Conservation (phyloP, 345 rosid genomes). For the Moricandia moricandioides region DNA sequence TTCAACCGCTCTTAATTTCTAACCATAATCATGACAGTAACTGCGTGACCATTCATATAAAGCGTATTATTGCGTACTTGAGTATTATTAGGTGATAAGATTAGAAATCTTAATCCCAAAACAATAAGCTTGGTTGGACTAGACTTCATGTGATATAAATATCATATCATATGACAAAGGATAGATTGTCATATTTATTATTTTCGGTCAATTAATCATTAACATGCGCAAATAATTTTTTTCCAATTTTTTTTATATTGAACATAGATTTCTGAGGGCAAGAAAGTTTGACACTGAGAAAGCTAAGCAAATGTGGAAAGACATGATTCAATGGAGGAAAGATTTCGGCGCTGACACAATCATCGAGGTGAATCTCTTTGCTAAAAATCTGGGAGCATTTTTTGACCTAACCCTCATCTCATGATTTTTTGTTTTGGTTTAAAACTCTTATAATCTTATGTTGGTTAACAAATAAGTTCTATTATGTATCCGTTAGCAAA, state of each 20-base stretch:
- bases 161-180: not conserved
- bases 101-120: not conserved
- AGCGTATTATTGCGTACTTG: not conserved
- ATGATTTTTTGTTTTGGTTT: too few species aligned
- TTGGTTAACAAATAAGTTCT: not conserved
- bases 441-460: not conserved
- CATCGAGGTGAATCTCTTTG: conserved; percentile 54
- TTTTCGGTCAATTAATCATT: not conserved
- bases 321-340: conserved; percentile 97
- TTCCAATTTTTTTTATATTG: not conserved
- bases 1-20: not conserved
- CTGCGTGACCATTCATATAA: not conserved
- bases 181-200: not conserved
- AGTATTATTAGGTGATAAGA: not conserved
- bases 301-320: conserved; percentile 98
- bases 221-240: not conserved
- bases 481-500: not conserved
- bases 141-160: not conserved
- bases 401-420: not conserved
- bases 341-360: conserved; percentile 88
- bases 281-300: conserved; percentile 93
- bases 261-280: conserved; percentile 80
- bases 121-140: conserved; percentile 12
- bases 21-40: not conserved
- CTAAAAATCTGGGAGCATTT: not conserved